Conservation (phyloP, 495 filamentous ascomycete genomes). For the Aspergillus campestris region DNA sequence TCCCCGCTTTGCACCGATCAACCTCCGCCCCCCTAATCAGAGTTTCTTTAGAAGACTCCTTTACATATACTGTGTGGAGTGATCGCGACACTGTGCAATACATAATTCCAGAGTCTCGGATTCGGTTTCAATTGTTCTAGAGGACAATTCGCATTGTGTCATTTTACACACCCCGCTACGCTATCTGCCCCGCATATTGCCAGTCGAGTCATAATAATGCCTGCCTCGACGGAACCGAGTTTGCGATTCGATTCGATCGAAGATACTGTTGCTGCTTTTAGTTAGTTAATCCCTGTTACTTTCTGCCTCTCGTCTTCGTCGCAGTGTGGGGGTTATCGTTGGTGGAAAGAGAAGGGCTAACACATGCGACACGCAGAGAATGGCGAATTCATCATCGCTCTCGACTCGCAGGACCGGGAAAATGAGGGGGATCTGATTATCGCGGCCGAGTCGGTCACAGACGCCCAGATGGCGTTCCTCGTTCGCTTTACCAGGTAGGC, state of each 20-base stretch:
- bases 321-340: neutral
- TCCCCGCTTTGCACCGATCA: too few relatives aligned
- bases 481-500: constrained; percentile 65
- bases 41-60: too few relatives aligned
- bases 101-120: too few relatives aligned
- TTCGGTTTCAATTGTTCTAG: too few relatives aligned
- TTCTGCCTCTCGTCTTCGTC: constrained; percentile 2
- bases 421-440: constrained; percentile 99
- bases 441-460: constrained; percentile 75
- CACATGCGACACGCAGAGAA: constrained; percentile 42
- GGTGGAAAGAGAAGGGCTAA: constrained; percentile 3
- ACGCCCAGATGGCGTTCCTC: constrained; percentile 91
- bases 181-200: neutral
- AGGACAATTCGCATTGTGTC: too few relatives aligned
- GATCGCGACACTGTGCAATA: too few relatives aligned
- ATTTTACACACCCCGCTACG: too few relatives aligned
- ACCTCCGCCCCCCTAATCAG: too few relatives aligned
- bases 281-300: constrained; percentile 40
- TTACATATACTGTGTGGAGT: too few relatives aligned
- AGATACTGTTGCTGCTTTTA: constrained; percentile 74
- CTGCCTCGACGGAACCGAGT: constrained; percentile 24
- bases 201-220: constrained; percentile 21
- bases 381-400: constrained; percentile 91
- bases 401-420: constrained; percentile 83
- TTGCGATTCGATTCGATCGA: constrained; percentile 73